phyloP scores from a whole-genome alignment of 495 filamentous ascomycete genomes.

The Penicillium flavigenum region DNA sequence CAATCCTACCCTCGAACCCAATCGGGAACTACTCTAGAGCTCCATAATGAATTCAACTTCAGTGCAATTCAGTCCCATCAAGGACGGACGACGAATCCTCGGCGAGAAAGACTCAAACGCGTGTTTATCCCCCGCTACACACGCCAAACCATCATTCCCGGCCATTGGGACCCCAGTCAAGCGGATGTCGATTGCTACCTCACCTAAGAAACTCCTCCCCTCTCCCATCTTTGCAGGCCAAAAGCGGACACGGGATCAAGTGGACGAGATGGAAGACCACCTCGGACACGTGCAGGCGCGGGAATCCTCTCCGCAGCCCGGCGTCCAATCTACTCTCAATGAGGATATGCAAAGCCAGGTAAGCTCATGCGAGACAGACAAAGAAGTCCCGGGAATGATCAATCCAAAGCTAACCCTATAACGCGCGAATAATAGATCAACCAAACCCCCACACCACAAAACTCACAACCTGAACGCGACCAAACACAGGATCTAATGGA shows the following conservation, averaged over 20 bases:
- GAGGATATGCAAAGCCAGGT: conserved; percentile 26
- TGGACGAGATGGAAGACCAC: conserved; percentile 31
- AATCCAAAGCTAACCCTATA: conserved; percentile 17
- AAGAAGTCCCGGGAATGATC: not conserved
- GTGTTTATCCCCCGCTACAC: conserved; percentile 43
- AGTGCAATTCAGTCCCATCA: conserved; percentile 39
- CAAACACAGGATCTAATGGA: conserved; percentile 19
- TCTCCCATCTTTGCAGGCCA: conserved; percentile 44
- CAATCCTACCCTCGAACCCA: not conserved
- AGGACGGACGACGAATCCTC: conserved; percentile 46
- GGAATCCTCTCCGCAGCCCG: conserved; percentile 14
- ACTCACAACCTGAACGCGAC: conserved; percentile 24
- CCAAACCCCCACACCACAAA: conserved; percentile 20
- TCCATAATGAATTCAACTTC: conserved; percentile 31
- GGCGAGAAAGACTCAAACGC: conserved; percentile 49
- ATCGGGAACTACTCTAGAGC: not conserved
- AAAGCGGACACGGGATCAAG: conserved; percentile 45
- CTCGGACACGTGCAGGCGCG: conserved; percentile 19
- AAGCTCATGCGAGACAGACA: conserved; percentile 13
- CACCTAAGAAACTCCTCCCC: conserved; percentile 40
- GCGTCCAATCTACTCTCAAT: conserved; percentile 15
- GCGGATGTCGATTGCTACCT: conserved; percentile 30
- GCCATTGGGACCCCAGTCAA: conserved; percentile 35
- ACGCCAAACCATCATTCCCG: conserved; percentile 27
- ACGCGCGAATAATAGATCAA: conserved; percentile 15